Conservation (phyloP, 768 basidiomycete species). For the Rhodotorula paludigena region DNA sequence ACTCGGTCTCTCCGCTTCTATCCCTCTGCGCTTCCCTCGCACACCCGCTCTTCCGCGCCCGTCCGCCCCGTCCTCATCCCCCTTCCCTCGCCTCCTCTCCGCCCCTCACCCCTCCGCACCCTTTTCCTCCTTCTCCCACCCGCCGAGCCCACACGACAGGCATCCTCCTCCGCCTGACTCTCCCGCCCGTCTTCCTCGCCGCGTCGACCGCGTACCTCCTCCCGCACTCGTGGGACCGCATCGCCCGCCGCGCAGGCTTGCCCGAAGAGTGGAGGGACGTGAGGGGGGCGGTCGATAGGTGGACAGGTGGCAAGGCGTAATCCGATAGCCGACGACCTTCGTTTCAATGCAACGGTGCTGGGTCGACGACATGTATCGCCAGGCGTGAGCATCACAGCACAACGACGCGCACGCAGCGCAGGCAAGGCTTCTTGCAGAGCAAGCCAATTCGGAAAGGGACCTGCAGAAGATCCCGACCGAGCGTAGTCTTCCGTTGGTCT, state of each 20-base stretch:
- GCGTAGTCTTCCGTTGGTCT: too few relatives aligned
- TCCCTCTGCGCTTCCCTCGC: background rate
- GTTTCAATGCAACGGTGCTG: too few relatives aligned
- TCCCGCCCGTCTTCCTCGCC: conserved; percentile 71
- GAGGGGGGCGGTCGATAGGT: background rate
- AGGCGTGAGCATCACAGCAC: background rate
- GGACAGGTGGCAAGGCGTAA: background rate
- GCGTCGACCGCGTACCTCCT: conserved; percentile 75
- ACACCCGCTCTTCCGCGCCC: background rate
- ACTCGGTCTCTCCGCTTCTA: background rate
- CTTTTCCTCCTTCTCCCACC: background rate
- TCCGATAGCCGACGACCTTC: background rate
- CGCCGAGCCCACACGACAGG: conserved; percentile 32
- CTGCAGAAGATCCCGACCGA: too few relatives aligned
- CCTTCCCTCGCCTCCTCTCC: background rate
- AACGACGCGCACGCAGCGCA: background rate
- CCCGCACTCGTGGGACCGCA: conserved; percentile 69
- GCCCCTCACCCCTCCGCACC: background rate
- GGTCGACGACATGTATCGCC: too few relatives aligned
- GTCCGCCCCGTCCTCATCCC: background rate
- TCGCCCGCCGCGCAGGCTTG: conserved; percentile 60
- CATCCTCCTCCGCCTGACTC: conserved; percentile 61
- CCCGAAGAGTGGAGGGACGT: conserved; percentile 56
- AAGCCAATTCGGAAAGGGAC: too few relatives aligned
- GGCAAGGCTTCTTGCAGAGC: too few relatives aligned